Percentiles rank a stretch among this genome's conserved stretches.
These are phyloP conservation scores for Phytophthora sojae DNA, from an alignment of 352 stramenopile genomes.

Conservation along the genomic window DNA sequence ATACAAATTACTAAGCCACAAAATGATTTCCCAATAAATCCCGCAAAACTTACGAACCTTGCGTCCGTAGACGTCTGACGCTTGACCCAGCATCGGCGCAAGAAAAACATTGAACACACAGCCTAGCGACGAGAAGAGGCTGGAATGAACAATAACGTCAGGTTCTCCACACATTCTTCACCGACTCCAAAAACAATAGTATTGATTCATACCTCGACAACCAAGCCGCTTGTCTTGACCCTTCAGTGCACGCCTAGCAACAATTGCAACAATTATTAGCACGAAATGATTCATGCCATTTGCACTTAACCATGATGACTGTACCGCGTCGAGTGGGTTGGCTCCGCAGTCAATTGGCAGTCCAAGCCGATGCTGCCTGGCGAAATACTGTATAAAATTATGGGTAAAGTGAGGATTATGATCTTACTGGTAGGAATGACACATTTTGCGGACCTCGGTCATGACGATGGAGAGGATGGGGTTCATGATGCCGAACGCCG, in stretches of 20 bases:
- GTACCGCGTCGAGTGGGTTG: slow-evolving; percentile 53
- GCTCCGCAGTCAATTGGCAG: slow-evolving; percentile 69
- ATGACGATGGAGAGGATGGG: slow-evolving; percentile 77
- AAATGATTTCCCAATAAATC: no score
- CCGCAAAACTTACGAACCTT: slow-evolving; percentile 54
- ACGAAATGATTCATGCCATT: slow-evolving; percentile 4
- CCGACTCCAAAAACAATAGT: background rate
- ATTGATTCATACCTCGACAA: slow-evolving; percentile 56
- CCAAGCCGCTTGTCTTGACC: slow-evolving; percentile 76
- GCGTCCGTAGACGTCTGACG: slow-evolving; percentile 76
- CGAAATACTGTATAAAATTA: slow-evolving; percentile 68
- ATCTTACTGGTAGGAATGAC: background rate
- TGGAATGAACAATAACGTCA: slow-evolving; percentile 19
- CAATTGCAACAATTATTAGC: no score
- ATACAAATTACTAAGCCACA: background rate
- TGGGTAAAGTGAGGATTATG: slow-evolving; percentile 2
- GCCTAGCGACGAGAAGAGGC: slow-evolving; percentile 71
- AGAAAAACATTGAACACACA: slow-evolving; percentile 71
- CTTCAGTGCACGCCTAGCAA: slow-evolving; percentile 65
- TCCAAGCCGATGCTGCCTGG: slow-evolving; percentile 57
- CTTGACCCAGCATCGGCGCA: slow-evolving; percentile 74
- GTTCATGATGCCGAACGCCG: slow-evolving; percentile 75
- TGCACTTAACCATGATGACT: background rate
- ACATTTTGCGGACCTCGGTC: slow-evolving; percentile 54
- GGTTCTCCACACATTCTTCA: background rate